These are phyloP conservation scores for Hanseniaspora gamundiae DNA, from an alignment of 1,139 yeast species.

Conservation along the genomic window DNA sequence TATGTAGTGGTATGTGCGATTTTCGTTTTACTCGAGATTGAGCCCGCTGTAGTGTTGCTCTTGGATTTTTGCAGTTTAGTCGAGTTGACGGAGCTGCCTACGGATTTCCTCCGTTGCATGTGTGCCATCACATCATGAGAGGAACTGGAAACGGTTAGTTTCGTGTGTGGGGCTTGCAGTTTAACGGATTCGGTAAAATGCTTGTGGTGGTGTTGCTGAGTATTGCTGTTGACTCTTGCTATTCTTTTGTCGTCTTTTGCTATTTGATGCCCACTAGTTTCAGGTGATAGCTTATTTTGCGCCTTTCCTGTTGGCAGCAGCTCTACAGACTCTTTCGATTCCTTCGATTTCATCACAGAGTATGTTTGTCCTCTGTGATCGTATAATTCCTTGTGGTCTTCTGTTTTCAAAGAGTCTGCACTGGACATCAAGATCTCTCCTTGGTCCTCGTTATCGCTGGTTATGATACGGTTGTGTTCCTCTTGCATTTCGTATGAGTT, in stretches of 20 bases:
- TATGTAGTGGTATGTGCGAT: neutral
- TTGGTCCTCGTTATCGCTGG: constrained; percentile 2
- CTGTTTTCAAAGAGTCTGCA: constrained; percentile 25
- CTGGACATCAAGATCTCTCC: neutral
- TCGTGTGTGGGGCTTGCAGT: neutral
- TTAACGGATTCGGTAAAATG: neutral
- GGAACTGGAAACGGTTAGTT: neutral
- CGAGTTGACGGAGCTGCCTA: neutral
- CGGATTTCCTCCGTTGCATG: neutral
- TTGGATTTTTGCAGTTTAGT: neutral
- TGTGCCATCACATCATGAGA: neutral
- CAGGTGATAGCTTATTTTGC: neutral
- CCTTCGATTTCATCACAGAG: neutral
- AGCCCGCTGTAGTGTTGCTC: neutral
- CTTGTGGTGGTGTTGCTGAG: neutral
- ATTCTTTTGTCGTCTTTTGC: neutral
- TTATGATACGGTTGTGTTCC: constrained; percentile 3
- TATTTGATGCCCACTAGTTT: neutral
- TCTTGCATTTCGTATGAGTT: neutral
- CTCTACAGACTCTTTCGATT: neutral
- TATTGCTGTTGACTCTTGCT: neutral
- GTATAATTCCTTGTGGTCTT: constrained; percentile 34
- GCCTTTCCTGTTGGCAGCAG: neutral
- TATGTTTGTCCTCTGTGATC: constrained; percentile 41
- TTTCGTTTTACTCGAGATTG: neutral